Evolutionary conservation across 2,329 filamentous ascomycete genomes (phyloP), one percentile per base, ranked within the genome.

Genomic region (Ophiostoma quercus): DNA sequence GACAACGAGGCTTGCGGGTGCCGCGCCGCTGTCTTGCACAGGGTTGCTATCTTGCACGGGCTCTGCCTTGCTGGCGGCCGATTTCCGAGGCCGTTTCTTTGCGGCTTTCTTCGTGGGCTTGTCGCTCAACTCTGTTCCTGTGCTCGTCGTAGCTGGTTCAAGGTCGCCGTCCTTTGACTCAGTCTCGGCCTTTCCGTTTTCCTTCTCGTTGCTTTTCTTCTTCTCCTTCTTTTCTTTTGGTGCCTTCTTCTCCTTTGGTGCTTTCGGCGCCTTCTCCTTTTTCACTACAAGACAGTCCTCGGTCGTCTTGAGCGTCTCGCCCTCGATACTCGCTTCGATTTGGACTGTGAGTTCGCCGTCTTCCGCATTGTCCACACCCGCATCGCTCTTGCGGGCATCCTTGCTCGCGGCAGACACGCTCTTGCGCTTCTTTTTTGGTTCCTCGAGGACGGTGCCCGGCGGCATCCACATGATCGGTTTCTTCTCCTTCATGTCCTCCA

Each of bases 401-500:
- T 60, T 60, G 25, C 25, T 16, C 1, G 54, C 54, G 9, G 25
- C 54, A 60, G 22, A 32, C 4, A 74, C 76, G 75, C 74, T 78
- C 76, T 63, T 78, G 72, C 51, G 74, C 73, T 68, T 79, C 70
- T 80, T 81, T 66, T 83, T 72, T 1, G 67, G 81, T 32, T 79
- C 77, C 16, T 79, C 78, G 0, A 75, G 71, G 6, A 79, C 76
- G 1, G 80, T 77, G 0, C 80, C 81, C 0, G 82, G 81, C 0
- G 83, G 83, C 70, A 85, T 78, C 87, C 87, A 90, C 3, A 90
- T 79, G 66, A 84, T 82, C 1, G 87, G 84, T 70, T 88, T 83
- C 68, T 85, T 84, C 67, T 79, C 78, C 71, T 84, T 86, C 69
- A 92, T 76, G 74, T 91, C 87, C 11, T 82, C 78, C 0, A 92